These are phyloP conservation scores for Chamaenerion angustifolium DNA, from an alignment of 345 rosid species.

Conservation along the genomic window DNA sequence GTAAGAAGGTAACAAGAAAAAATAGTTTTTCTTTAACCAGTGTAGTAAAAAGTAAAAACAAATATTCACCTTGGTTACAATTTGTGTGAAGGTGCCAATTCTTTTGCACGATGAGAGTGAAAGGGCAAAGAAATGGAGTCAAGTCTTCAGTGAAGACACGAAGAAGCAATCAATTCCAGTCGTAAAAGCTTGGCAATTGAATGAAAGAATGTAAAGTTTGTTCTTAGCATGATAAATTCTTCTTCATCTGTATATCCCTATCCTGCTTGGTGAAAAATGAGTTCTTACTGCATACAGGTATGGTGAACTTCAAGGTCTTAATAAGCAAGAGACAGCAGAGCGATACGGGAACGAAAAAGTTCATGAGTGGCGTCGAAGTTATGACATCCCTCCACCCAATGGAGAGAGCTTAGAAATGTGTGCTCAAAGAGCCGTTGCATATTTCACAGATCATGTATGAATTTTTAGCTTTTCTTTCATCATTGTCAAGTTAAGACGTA, in stretches of 20 bases:
- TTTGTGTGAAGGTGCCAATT: constrained; percentile 62
- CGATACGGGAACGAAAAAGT: constrained; percentile 85
- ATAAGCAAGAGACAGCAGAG: constrained; percentile 91
- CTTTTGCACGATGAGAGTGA: constrained; percentile 64
- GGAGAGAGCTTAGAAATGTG: constrained; percentile 99
- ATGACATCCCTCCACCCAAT: constrained; percentile 85
- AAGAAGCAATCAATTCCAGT: constrained; percentile 74
- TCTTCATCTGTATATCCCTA: neutral
- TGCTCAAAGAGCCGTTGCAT: constrained; percentile 84
- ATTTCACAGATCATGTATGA: constrained; percentile 37
- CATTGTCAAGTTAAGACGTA: too few species aligned
- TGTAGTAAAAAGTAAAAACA: neutral
- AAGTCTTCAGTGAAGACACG: constrained; percentile 81
- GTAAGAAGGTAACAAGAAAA: constrained; percentile 47
- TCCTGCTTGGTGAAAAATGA: neutral
- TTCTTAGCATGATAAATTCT: neutral
- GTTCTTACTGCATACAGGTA: constrained; percentile 46
- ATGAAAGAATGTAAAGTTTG: constrained; percentile 76
- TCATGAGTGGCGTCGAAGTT: constrained; percentile 97
- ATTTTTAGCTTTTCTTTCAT: constrained; percentile 3
- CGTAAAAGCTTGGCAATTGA: constrained; percentile 79
- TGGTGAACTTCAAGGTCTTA: constrained; percentile 92
- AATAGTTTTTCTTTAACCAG: too few species aligned
- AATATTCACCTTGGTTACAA: neutral
- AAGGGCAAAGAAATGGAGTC: constrained; percentile 73